These are phyloP conservation scores for Nicotiana noctiflora DNA, from an alignment of 257 asterid genomes.

Conservation along the genomic window DNA sequence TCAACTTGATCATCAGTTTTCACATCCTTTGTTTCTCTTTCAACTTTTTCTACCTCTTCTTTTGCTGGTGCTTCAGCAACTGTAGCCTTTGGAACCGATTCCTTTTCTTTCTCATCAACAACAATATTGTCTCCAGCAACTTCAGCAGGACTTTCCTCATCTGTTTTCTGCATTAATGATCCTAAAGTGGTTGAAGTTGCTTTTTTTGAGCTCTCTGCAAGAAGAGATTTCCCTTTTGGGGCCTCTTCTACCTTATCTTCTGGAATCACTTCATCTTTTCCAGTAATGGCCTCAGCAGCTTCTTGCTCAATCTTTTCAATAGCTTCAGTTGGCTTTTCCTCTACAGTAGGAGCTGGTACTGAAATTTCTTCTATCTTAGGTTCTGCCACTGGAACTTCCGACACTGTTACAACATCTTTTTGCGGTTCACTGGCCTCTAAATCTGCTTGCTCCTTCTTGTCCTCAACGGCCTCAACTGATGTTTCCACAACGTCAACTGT, in stretches of 20 bases:
- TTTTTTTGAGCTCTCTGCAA: slow-evolving; percentile 17
- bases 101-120: slow-evolving; percentile 19
- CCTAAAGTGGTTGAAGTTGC: slow-evolving; percentile 12
- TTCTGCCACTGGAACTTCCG: slow-evolving; percentile 19
- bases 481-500: slow-evolving; percentile 19
- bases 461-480: slow-evolving; percentile 21
- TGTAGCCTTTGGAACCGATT: slow-evolving; percentile 10
- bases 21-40: slow-evolving; percentile 10
- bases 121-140: slow-evolving; percentile 12
- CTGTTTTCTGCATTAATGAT: slow-evolving; percentile 17
- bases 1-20: slow-evolving; percentile 5
- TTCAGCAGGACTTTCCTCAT: slow-evolving; percentile 10
- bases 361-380: slow-evolving; percentile 14
- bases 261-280: slow-evolving; percentile 7
- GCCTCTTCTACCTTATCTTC: slow-evolving; percentile 9
- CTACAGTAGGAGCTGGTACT: slow-evolving; percentile 24
- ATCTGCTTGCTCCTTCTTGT: slow-evolving; percentile 17
- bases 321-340: slow-evolving; percentile 24
- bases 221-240: slow-evolving; percentile 16
- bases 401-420: slow-evolving; percentile 18
- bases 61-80: slow-evolving; percentile 15
- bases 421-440: slow-evolving; percentile 19
- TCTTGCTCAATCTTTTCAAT: slow-evolving; percentile 20
- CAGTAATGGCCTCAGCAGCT: slow-evolving; percentile 19
- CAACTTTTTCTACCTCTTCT: slow-evolving; percentile 26